Conservation (phyloP, 306 rosid genomes). For the Neltuma alba region DNA sequence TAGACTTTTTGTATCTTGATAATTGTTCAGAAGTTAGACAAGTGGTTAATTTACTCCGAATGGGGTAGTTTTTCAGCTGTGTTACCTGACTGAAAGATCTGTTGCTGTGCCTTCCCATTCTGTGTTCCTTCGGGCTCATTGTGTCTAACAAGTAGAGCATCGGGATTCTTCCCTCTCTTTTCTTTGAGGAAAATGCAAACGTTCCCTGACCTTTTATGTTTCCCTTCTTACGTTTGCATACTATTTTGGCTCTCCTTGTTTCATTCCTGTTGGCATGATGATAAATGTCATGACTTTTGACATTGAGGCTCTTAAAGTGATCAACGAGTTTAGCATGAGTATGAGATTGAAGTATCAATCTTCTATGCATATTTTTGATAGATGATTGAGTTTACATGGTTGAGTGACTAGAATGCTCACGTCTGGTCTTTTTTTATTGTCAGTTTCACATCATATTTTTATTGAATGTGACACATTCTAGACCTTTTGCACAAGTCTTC, state of each 20-base stretch:
- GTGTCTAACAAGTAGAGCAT: slow-evolving; percentile 14
- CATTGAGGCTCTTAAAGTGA: neutral
- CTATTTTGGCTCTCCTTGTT: neutral
- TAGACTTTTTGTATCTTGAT: slow-evolving; percentile 30
- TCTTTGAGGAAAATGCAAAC: slow-evolving; percentile 14
- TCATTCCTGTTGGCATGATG: slow-evolving; percentile 5
- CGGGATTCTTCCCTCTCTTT: neutral
- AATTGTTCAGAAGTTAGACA: slow-evolving; percentile 14
- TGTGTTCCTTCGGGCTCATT: slow-evolving; percentile 5
- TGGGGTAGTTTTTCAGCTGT: neutral
- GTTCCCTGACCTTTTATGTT: slow-evolving; percentile 23
- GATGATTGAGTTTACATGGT: neutral
- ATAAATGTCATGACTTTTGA: neutral
- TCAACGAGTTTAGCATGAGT: neutral
- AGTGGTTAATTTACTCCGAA: slow-evolving; percentile 12
- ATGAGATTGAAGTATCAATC: neutral
- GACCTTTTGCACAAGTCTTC: slow-evolving; percentile 11
- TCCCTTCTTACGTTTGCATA: neutral
- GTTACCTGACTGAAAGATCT: neutral
- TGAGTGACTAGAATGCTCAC: neutral
- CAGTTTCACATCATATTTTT: neutral
- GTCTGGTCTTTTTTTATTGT: slow-evolving; percentile 3
- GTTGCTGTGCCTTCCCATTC: slow-evolving; percentile 21
- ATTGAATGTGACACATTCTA: neutral
- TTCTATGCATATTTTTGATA: neutral